Percentiles rank a stretch among this genome's conserved stretches.
Evolutionary conservation across 139 green algal species (phyloP).

Genomic region (Axilococcus clingmanii): DNA sequence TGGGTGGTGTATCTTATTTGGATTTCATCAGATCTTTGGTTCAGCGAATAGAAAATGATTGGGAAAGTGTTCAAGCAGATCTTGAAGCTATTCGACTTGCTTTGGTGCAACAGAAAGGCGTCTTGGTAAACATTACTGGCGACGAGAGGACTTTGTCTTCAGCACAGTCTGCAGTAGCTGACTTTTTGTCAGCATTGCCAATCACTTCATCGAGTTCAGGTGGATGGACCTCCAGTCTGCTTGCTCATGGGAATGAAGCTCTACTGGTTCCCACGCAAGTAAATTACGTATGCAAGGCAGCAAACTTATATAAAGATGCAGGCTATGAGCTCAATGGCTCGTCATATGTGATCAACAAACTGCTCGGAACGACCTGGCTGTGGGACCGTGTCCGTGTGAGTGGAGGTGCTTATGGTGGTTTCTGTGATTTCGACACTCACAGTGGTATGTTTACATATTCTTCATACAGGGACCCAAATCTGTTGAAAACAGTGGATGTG

Average conservation of each 20-base stretch:
- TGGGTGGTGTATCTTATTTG: conserved; percentile 84
- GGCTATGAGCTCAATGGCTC: conserved; percentile 85
- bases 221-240: conserved; percentile 24
- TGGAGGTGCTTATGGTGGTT: conserved; percentile 94
- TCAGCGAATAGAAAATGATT: conserved; percentile 81
- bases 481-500: conserved; percentile 82
- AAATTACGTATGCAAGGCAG: conserved; percentile 98
- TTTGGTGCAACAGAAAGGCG: conserved; percentile 68
- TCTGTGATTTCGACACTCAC: conserved; percentile 95
- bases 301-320: conserved; percentile 88
- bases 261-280: conserved; percentile 95
- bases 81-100: conserved; percentile 43
- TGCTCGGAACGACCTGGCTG: conserved; percentile 90
- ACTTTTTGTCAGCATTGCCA: conserved; percentile 78
- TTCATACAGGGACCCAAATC: conserved; percentile 95
- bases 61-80: conserved; percentile 62
- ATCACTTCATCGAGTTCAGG: conserved; percentile 2
- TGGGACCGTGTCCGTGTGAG: conserved; percentile 84
- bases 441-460: conserved; percentile 84
- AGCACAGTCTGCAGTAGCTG: conserved; percentile 36
- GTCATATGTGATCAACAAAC: conserved; percentile 94
- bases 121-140: conserved; percentile 90
- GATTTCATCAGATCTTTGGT: conserved; percentile 77
- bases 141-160: conserved; percentile 68
- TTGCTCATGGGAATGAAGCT: conserved; percentile 69